A percentile compares a stretch with the other conserved stretches of the same genome.
Conservation (phyloP, 1,284 basidiomycete genomes). For the Chondrostereum purpureum region DNA sequence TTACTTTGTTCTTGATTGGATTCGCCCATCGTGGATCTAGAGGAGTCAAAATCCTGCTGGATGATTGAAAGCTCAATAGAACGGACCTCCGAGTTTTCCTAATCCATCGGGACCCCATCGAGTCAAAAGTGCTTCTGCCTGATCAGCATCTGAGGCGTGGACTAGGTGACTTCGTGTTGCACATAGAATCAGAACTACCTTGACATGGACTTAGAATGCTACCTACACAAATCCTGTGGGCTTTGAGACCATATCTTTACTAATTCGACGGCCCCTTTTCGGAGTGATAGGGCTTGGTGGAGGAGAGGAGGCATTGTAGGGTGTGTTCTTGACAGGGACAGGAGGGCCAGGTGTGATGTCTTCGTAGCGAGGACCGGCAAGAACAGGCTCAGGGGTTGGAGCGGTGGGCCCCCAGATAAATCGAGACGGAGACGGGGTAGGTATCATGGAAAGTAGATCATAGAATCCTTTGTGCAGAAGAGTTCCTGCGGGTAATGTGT, state of each 20-base stretch:
- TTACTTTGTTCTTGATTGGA: conserved; percentile 82
- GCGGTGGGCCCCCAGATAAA: conserved; percentile 48
- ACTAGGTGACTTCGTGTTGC: conserved; percentile 70
- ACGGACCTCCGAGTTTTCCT: conserved; percentile 83
- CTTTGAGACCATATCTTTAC: conserved; percentile 81
- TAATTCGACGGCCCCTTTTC: conserved; percentile 61
- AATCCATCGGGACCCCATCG: conserved; percentile 89
- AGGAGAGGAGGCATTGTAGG: conserved; percentile 19
- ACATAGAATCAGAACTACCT: conserved; percentile 16
- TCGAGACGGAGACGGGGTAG: conserved; percentile 59
- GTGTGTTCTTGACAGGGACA: conserved; percentile 15
- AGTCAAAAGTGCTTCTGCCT: conserved; percentile 82
- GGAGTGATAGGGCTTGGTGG: conserved; percentile 27
- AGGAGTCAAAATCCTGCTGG: conserved; percentile 17
- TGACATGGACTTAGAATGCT: conserved; percentile 4
- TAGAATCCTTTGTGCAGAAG: conserved; percentile 82
- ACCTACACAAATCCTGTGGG: conserved; percentile 83
- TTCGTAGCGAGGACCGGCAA: conserved; percentile 63
- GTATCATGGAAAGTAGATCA: conserved; percentile 77
- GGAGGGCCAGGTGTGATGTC: conserved; percentile 29
- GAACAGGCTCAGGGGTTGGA: conserved; percentile 27
- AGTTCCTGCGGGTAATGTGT: conserved; percentile 57
- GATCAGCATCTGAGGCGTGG: conserved; percentile 90
- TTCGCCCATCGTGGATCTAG: conserved; percentile 86
- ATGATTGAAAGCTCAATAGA: conserved; percentile 21